These are phyloP conservation scores for Exophiala phaeomuriformis DNA, from an alignment of 2,329 filamentous ascomycete genomes.

Conservation along the genomic window DNA sequence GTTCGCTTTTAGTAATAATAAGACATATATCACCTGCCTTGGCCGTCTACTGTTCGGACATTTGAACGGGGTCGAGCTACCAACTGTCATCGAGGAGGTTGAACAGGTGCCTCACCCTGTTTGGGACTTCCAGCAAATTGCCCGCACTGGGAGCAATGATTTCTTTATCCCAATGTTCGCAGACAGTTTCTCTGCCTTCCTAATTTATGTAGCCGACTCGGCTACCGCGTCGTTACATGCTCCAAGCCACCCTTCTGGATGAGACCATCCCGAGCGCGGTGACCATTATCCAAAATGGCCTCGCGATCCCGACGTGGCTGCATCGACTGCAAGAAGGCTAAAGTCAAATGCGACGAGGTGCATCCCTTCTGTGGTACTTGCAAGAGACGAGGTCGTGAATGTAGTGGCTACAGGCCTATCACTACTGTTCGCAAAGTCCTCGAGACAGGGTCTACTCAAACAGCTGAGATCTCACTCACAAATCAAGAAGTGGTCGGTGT, in stretches of 20 bases:
- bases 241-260: neutral
- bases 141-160: too few species aligned
- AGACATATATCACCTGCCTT: too few species aligned
- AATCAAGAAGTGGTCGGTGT: neutral
- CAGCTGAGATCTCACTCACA: neutral
- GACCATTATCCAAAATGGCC: conserved; percentile 2
- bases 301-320: conserved; percentile 17
- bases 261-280: neutral
- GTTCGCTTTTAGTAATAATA: too few species aligned
- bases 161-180: too few species aligned
- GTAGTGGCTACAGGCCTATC: conserved; percentile 29
- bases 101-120: too few species aligned
- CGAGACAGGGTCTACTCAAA: neutral
- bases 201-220: neutral
- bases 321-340: conserved; percentile 21
- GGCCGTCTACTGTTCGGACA: too few species aligned
- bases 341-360: conserved; percentile 22
- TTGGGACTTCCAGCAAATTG: too few species aligned
- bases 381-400: conserved; percentile 28
- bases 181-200: too few species aligned
- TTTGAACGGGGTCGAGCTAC: too few species aligned
- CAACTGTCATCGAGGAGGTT: too few species aligned
- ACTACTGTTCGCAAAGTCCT: conserved; percentile 1
- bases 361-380: conserved; percentile 32
- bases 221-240: neutral